These are phyloP conservation scores for Solioccasus polychromus DNA, from an alignment of 768 basidiomycete species.

Conservation along the genomic window DNA sequence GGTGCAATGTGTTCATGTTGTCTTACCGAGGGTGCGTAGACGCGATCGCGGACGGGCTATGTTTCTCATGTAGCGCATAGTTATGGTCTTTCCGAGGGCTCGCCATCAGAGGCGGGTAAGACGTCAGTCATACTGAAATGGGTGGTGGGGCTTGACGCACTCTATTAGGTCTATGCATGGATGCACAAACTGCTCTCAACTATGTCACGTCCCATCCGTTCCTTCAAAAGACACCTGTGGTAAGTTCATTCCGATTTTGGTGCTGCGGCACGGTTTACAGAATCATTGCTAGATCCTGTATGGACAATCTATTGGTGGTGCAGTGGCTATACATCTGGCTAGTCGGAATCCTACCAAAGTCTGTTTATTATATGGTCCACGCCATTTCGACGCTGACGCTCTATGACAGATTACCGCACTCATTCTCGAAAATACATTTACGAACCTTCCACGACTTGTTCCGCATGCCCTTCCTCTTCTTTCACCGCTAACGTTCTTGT, in stretches of 20 bases:
- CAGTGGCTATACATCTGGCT: constrained; percentile 86
- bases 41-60: too few species aligned
- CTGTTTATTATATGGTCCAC: too few species aligned
- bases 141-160: background rate
- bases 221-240: constrained; percentile 65
- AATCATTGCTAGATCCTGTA: constrained; percentile 55
- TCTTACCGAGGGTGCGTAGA: constrained; percentile 82
- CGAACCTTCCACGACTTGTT: constrained; percentile 78
- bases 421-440: constrained; percentile 92
- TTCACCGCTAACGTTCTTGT: constrained; percentile 70
- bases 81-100: constrained; percentile 86
- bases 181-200: constrained; percentile 82
- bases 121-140: background rate
- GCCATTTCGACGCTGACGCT: background rate
- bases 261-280: background rate
- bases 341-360: constrained; percentile 72
- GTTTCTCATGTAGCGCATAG: too few species aligned
- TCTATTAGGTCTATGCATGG: constrained; percentile 65
- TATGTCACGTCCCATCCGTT: constrained; percentile 62
- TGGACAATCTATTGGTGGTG: constrained; percentile 89
- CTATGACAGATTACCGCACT: constrained; percentile 62
- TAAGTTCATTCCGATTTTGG: constrained; percentile 32
- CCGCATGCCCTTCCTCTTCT: constrained; percentile 76
- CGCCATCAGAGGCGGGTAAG: constrained; percentile 79
- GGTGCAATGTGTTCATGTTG: constrained; percentile 93